Base-by-base conservation (phyloP, 2,329 filamentous ascomycete species). In the Spiromastix sp. region DNA sequence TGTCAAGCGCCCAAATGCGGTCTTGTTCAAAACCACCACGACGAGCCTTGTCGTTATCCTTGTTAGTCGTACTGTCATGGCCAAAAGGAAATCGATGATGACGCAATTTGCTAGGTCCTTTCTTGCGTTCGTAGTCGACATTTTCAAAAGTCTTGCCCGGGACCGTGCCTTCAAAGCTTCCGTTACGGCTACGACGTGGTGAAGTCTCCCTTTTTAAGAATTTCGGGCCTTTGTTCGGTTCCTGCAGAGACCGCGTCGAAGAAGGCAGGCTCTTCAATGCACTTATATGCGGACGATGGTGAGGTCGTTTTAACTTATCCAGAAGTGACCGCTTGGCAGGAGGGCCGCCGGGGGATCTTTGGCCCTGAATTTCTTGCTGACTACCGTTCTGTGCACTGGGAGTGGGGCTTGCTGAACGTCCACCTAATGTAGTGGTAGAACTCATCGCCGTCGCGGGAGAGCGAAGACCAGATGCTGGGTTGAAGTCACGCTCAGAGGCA, bases 1-100 rank as follows among this genome's bases (percentile, higher is more conserved):
- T 93, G 56, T 96, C 89, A 17, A 96, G 73, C 49, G 74, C 74
- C 60, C 81, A 93, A 30, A 85, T 72, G 27, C 72, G 70, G 35
- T 71, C 69, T 27, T 69, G 63, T 40, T 80, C 74, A 5, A 71
- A 77, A 0, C 71, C 56, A 3, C 50, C 47, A 7, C 25, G 39
- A 19, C 20, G 37, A 9, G 41, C 37, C 32, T 39, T 44, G 25
- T 45, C 47, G 3, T 37, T 32, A 25, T 56, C 50, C 39, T 46
- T 48, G 2, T 41, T 40, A 20, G 38, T 30, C n/a, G 42, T 41
- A 12, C 29, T 27, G 30, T 60, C 56, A 40, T 56, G 51, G 24
- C 48, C 49, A 34, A 52, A 47, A 8, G 47, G 51, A 21, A 48
- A 37, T 36, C 57, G 56, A 37, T 48, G 55, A 33, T 48, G 49